Base-by-base conservation (phyloP, 176 grass and related monocot genomes). In the Triticum turgidum region DNA sequence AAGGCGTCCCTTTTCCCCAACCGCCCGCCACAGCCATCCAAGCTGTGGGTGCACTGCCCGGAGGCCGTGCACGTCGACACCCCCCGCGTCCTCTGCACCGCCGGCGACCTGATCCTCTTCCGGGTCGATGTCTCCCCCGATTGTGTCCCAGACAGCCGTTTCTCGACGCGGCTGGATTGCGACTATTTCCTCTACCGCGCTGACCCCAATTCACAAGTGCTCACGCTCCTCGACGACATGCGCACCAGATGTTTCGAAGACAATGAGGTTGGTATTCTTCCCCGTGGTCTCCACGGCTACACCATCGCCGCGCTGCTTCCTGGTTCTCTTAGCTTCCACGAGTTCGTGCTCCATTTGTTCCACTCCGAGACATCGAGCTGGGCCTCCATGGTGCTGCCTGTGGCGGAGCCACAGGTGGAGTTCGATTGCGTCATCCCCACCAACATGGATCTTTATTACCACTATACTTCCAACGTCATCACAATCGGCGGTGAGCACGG, bases 41-140 rank as follows among this genome's bases (percentile, higher is more conserved):
- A 9, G 41, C 42, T 75, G 72, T 75, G 12, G 41, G 72, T 75
- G 42, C 42, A 49, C 7, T 75, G 41, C 11, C 72, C 22, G 41
- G 72, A 75, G 6, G 72, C 72, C 72, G 14, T 17, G 13, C 5
- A 27, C 6, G 14, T 49, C 42, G 6, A 29, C 5, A 29, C 25
- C 72, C 41, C 42, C 6, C 6, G 71, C 4, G 41, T 49, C 42
- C 39, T 75, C 5, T 29, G 72, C 22, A 9, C 27, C 11, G 42
- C 7, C 72, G 42, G 72, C 22, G 72, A 75, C 72, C 72, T 49
- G 12, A 75, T 75, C 72, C 12, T 49, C 11, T 75, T 75, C 72
- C 42, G 13, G 2, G 42, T 75, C 42, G 22, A 42, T 42, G 4
- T 75, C 42, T 11, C n/a, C 71, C 24, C 1, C 21, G 51, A 54